Evolutionary conservation across 1,139 yeast genomes (phyloP), one percentile per base, ranked within the genome.

Genomic region (Candida tropicalis): DNA sequence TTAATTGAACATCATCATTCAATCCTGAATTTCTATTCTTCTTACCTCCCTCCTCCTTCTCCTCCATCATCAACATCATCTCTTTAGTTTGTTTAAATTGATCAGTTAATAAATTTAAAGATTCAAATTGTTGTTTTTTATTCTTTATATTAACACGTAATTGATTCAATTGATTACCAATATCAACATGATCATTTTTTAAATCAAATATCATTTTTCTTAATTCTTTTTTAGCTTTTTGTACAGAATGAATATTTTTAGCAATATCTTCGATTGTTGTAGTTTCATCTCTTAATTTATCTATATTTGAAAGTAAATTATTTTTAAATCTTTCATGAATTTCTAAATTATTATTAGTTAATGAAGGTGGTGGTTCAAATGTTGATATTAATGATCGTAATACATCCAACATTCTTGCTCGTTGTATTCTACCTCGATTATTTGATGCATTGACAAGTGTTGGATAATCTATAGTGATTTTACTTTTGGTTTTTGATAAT

Each of bases 221-320:
- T 16, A 70, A 49, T 3, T 65, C 66, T 40, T 69, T 67, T 52
- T 80, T 80, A 36, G 61, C 57, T 35, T 55, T 55, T 48, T 73
- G 79, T 2, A 70, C 60, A 25, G 59, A 62, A 6, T 52, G 46
- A 6, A 80, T 65, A 26, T 70, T 70, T 28, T 58, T 59, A 1
- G 68, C 53, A 7, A 78, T 58, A 38, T 71, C 70, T 37, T 70
- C 66, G 35, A 79, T 75, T 20, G 68, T 67, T 12, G 71, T 62
- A 50, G 71, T 70, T n/a, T 62, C 54, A 46, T 70, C 77, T 49
- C 56, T 52, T 25, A 73, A 50, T 45, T 66, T 57, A 25, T 57
- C 60, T 22, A 73, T 49, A 42, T 68, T 65, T 46, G 59, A 57
- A 20, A 62, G 37, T 12, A 68, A 40, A 47, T 68, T 69, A 3